Base-by-base conservation (phyloP, 352 stramenopile genomes). In the Phytophthora macrochlamydospora region DNA sequence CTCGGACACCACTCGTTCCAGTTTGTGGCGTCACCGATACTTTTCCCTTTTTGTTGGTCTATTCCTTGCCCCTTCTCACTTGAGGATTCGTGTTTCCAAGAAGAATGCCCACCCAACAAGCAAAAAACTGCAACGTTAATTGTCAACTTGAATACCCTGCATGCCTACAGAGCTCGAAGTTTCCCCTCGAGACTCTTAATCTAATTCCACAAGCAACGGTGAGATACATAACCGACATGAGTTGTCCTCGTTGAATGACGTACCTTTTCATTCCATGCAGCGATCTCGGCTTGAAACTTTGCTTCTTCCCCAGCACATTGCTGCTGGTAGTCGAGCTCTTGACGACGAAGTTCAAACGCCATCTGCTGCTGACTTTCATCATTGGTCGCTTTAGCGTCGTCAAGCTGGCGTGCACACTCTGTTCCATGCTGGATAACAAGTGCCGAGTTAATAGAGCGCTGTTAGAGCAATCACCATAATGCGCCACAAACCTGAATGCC, bases 201-300 rank as follows among this genome's bases (percentile, higher is more conserved):
- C 70, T 78, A 52, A 46, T 4, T 33, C 9, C 28, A 37, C 5
- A 13, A 31, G 46, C 53, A 40, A 54, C 8, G 12, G 18, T 24
- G 18, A 24, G 18, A 24, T 24, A 24, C 18, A 24, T 24, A 24
- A 24, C 18, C 18, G 18, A 24, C 18, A 24, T 24, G 18, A 24
- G 18, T 24, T 24, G 18, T 24, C 18, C 18, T 24, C 18, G 18
- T 24, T 24, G 18, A 24, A 30, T 50, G 12, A 31, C 9, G 9
- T 67, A 79, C 71, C 71, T 79, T 79, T 54, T 73, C 59, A 62
- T 76, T 56, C 67, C 67, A 79, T 51, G 52, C 51, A 7, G 59
- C 56, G 32, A 76, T 28, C 28, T 73, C 56, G 35, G 55, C 67
- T 50, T 73, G 51, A 14, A 79, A 57, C 40, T 68, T 46, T 31